Base-by-base conservation (phyloP, 495 filamentous ascomycete species). In the Tuber brumale region DNA sequence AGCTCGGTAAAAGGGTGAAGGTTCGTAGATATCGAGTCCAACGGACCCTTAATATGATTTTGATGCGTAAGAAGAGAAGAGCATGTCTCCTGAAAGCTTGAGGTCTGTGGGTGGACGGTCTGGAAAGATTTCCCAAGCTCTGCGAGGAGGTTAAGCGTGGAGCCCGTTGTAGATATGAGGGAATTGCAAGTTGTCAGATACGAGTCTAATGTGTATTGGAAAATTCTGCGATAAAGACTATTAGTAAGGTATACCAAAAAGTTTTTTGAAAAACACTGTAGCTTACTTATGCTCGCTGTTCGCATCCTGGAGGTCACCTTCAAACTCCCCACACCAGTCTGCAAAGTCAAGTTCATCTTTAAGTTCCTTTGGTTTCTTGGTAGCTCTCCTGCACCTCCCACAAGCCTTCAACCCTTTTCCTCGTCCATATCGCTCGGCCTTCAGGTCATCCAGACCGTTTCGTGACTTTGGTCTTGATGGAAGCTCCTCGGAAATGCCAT, bases 1-100 rank as follows among this genome's bases (percentile, higher is more conserved):
- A 98, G 87, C 82, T 95, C 96, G 35, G 90, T 89, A 82, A 97
- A 99, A 83, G 97, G 97, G 77, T 93, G 90, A 9, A 97, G 87
- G 77, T 97, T 96, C 42, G 91, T 89, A 10, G 91, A 91, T 70
- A 99, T 91, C 43, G 91, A 90, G 77, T 94, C 90, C 1, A 93
- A 92, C 51, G 98, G 86, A 46, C 87, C 87, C 71, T 91, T 89
- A 37, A 97, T 87, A 21, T 91, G 89, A 76, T 88, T 90, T 83
- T 97, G 92, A 71, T 96, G 92, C 5, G 89, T 85, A 41, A 97
- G 83, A 1, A 98, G 85, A 23, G 92, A 92, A 81, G 97, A 93
- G 83, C 95, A 98, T 84, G 95, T 93, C 72, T 91, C 90, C 83
- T 94, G 92, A 83, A 99, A 97, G 46, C 91, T 90, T 27, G 92